These are phyloP conservation scores for Sphaerostilbella broomeana DNA, from an alignment of 2,329 filamentous ascomycete genomes.

Conservation along the genomic window DNA sequence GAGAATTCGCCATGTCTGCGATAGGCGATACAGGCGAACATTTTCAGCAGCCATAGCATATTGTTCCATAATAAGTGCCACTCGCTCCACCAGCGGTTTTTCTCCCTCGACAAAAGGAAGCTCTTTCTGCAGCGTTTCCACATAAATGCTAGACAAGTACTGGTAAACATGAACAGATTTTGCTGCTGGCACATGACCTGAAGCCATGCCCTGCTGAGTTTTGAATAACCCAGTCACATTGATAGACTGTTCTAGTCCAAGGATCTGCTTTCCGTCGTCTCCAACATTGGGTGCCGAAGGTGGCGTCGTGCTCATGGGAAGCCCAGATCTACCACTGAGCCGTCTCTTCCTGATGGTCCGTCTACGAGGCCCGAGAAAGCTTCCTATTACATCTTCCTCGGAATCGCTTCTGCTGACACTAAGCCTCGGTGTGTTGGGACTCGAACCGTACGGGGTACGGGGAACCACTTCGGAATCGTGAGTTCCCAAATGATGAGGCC, in stretches of 20 bases:
- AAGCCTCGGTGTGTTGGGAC: conserved; percentile 42
- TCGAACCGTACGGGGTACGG: conserved; percentile 41
- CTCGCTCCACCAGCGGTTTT: conserved; percentile 38
- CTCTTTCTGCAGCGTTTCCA: conserved; percentile 45
- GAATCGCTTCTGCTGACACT: conserved; percentile 57
- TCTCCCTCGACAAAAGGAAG: conserved; percentile 37
- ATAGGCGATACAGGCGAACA: conserved; percentile 51
- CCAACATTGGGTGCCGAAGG: conserved; percentile 33
- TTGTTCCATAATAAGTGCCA: conserved; percentile 45
- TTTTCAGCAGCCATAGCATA: conserved; percentile 53
- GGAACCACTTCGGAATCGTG: conserved; percentile 30
- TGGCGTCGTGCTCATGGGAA: conserved; percentile 48
- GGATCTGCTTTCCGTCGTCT: conserved; percentile 33
- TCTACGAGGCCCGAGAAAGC: conserved; percentile 47
- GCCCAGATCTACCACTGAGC: conserved; percentile 36
- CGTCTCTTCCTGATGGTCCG: conserved; percentile 36
- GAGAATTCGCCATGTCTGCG: conserved; percentile 58
- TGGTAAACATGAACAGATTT: conserved; percentile 47
- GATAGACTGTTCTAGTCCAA: conserved; percentile 53
- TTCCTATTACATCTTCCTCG: conserved; percentile 57
- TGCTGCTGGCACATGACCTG: conserved; percentile 49
- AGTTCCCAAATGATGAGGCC: conserved; percentile 35
- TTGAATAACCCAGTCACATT: conserved; percentile 51
- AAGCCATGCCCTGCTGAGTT: conserved; percentile 56
- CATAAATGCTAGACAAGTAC: conserved; percentile 50